Base-by-base conservation (phyloP, 2,329 filamentous ascomycete genomes). In the Sporothrix curviconia region DNA sequence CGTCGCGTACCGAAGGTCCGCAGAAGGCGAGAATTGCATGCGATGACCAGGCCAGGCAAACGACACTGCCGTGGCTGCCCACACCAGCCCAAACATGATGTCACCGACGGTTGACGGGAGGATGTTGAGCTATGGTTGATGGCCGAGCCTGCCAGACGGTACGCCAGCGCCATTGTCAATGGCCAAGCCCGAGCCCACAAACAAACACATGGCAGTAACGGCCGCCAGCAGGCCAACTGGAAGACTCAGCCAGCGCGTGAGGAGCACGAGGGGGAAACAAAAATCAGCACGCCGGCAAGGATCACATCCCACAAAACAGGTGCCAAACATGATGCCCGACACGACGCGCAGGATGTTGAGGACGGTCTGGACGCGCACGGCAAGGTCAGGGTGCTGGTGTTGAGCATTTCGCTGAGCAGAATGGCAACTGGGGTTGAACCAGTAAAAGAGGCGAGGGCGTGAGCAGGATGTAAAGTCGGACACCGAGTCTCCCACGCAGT, bases 401-500 rank as follows among this genome's bases (percentile, higher is more conserved):
- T 74, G 9, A 97, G 79, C 28, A 97, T 78, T 72, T 96, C 87
- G 64, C 82, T 82, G 61, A 90, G 76, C 49, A 97, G 75, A 63
- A 96, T 90, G 58, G 86, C 76, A 42, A 96, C 86, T n/a, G 0
- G 92, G 92, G 69, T 96, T 90, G 75, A 96, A 96, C 86, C 89
- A 95, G 74, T 89, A 97, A 57, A 92, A 76, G 7, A 78, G 76
- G 65, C 82, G 66, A 0, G 90, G 87, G 6, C 74, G 72, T 7
- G 87, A 91, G 72, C 92, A 97, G 7, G 15, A 22, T 0, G 89
- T 92, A 61, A 94, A 84, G 37, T 89, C 89, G 72, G 86, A 77
- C 64, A 81, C 78, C 57, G 82, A 76, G 71, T 92, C 95, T 19
- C 92, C 92, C 70, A 95, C 89, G 71, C 92, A 97, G 70, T 87